Base-by-base conservation (phyloP, 352 stramenopile species). In the Pythium insidiosum region DNA sequence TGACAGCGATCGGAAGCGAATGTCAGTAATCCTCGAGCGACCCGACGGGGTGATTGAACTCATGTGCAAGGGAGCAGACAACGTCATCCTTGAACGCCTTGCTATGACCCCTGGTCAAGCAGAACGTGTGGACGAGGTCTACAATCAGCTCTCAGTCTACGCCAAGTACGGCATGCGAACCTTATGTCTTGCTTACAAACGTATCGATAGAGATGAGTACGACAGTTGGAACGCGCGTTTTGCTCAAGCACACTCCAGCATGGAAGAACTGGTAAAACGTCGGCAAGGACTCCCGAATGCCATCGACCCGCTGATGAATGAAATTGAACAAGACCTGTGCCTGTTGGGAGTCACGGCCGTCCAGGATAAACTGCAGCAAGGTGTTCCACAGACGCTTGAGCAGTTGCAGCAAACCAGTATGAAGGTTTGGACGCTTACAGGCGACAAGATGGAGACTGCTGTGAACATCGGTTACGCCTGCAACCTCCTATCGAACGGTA, bases 1-100 rank as follows among this genome's bases (percentile, higher is more conserved):
- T 66, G 88, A 98, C 56, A 97, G 88, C 46, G 79, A 97, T 45
- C 74, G 97, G 25, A 99, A 99, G 61, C 69, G 97, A 33, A 99
- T 99, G 95, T 97, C 87, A 12, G 84, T 99, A 33, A 75, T 99
- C 26, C 66, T 98, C 13, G 72, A 95, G 44, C 74, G 68, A 4
- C 73, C 68, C 7, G 55, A 66, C 16, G 69, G 69, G 18, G 54
- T 66, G 12, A 76, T 90, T 25, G 56, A 79, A 36, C 45, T 90
- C 18, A 50, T 88, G 7, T 88, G 75, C 47, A 90, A 92, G 59
- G 80, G 80, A 11, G 80, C 80, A 5, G 80, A 92, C 47, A 88
- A 78, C 49, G 75, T 88, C 7, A 88, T 92, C 48, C 62, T 89
- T 15, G 69, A 89, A 39, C 70, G 77, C 4, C 61, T 92, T 18